These are phyloP conservation scores for Chytridium lagenaria DNA, from an alignment of 371 early-diverging fungal species.

Conservation along the genomic window DNA sequence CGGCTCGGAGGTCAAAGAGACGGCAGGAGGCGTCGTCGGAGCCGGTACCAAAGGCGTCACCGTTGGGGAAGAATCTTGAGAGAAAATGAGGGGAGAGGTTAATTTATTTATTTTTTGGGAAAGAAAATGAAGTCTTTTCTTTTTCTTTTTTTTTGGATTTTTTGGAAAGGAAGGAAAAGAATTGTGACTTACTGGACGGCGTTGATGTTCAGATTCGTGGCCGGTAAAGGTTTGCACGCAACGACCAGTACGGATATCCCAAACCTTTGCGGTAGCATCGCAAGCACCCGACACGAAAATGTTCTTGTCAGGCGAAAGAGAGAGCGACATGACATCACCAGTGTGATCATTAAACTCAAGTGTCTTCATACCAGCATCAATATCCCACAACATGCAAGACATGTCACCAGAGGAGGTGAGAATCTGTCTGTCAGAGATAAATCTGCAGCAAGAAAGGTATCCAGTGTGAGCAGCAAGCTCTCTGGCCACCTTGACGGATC, in stretches of 20 bases:
- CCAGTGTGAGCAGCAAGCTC: slow-evolving; percentile 96
- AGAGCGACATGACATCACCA: slow-evolving; percentile 97
- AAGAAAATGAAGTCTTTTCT: slow-evolving; percentile 1
- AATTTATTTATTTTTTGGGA: slow-evolving; percentile 18
- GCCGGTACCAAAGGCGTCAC: slow-evolving; percentile 95
- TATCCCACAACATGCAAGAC: slow-evolving; percentile 98
- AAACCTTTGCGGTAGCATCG: slow-evolving; percentile 96
- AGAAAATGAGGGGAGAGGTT: background rate
- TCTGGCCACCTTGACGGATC: slow-evolving; percentile 88
- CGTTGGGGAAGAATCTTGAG: slow-evolving; percentile 93
- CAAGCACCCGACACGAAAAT: slow-evolving; percentile 97
- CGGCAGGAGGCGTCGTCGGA: slow-evolving; percentile 98
- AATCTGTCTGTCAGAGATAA: slow-evolving; percentile 92
- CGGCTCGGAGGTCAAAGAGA: slow-evolving; percentile 95
- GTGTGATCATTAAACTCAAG: slow-evolving; percentile 96
- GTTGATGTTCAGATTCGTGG: slow-evolving; percentile 97
- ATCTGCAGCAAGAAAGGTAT: slow-evolving; percentile 96
- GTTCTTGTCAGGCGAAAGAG: slow-evolving; percentile 87
- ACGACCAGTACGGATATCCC: slow-evolving; percentile 93
- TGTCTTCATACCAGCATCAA: slow-evolving; percentile 93
- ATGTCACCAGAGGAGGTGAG: slow-evolving; percentile 96
- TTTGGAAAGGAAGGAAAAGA: background rate
- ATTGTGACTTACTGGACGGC: slow-evolving; percentile 83
- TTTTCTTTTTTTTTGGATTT: background rate
- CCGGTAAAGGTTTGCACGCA: slow-evolving; percentile 97